Evolutionary conservation across 2,329 filamentous ascomycete species (phyloP).

Genomic region (Emergomyces orientalis): DNA sequence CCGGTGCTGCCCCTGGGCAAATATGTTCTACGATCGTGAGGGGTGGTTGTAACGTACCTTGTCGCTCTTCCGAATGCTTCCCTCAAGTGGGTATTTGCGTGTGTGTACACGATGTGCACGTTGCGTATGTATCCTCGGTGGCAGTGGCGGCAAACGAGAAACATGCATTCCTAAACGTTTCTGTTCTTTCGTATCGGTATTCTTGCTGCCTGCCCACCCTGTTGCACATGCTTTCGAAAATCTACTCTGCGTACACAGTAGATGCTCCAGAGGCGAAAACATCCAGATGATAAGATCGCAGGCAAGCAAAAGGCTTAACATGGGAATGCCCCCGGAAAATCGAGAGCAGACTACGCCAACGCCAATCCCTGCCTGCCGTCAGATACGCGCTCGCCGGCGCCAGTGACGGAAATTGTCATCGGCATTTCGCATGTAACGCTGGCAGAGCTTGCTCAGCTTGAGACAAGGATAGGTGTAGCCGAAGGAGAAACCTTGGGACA

Average conservation of each 20-base stretch:
- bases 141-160: background rate
- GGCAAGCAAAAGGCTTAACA: too few species aligned
- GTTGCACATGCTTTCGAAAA: too few species aligned
- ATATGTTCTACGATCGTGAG: background rate
- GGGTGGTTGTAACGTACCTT: background rate
- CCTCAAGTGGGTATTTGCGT: background rate
- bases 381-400: background rate
- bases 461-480: background rate
- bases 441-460: background rate
- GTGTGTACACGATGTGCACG: background rate
- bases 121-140: background rate
- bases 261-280: too few species aligned
- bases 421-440: background rate
- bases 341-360: too few species aligned
- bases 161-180: background rate
- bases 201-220: background rate
- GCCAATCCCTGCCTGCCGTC: too few species aligned
- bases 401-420: slow-evolving; percentile 1
- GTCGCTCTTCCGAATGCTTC: background rate
- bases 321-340: too few species aligned
- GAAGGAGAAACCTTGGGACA: background rate
- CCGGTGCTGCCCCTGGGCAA: background rate
- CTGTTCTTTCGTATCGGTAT: background rate
- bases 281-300: too few species aligned
- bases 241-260: too few species aligned